Evolutionary conservation across 306 rosid genomes (phyloP).

Genomic region (Trifolium subterraneum): DNA sequence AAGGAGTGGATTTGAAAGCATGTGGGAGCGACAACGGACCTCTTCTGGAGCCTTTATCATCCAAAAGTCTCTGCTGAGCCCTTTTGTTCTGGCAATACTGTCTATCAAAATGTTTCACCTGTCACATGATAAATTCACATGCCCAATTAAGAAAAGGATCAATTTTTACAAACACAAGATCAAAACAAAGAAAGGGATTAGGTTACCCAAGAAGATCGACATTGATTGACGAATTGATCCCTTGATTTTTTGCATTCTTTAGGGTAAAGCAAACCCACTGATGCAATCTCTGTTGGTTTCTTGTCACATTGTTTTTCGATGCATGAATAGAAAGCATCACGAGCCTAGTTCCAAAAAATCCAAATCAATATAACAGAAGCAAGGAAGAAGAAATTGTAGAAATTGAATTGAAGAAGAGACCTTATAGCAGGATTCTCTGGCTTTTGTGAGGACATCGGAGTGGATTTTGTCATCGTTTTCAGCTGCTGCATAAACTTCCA

Average conservation of each 20-base stretch:
- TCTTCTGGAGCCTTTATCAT: conserved; percentile 80
- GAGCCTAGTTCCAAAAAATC: conserved; percentile 55
- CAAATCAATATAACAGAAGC: neutral
- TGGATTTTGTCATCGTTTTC: conserved; percentile 61
- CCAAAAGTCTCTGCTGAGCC: conserved; percentile 87
- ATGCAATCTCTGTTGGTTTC: conserved; percentile 86
- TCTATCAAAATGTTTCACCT: conserved; percentile 97
- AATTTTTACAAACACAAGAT: neutral
- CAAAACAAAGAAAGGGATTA: neutral
- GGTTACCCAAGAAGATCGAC: conserved; percentile 89
- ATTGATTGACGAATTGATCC: conserved; percentile 65
- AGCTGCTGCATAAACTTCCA: conserved; percentile 53
- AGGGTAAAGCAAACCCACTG: conserved; percentile 90
- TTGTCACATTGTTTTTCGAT: conserved; percentile 71
- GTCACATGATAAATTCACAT: conserved; percentile 32
- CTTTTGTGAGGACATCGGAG: conserved; percentile 69
- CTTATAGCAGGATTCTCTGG: conserved; percentile 85
- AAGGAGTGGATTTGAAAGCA: conserved; percentile 48
- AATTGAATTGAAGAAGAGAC: conserved; percentile 32
- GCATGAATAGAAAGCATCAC: conserved; percentile 88
- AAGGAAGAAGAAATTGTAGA: no score
- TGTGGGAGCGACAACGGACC: conserved; percentile 77
- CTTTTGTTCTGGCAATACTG: conserved; percentile 75
- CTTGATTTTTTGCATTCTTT: conserved; percentile 67
- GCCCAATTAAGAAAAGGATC: conserved; percentile 21